These are phyloP conservation scores for Hypoxylon perforatum DNA, from an alignment of 495 filamentous ascomycete genomes.

Conservation along the genomic window DNA sequence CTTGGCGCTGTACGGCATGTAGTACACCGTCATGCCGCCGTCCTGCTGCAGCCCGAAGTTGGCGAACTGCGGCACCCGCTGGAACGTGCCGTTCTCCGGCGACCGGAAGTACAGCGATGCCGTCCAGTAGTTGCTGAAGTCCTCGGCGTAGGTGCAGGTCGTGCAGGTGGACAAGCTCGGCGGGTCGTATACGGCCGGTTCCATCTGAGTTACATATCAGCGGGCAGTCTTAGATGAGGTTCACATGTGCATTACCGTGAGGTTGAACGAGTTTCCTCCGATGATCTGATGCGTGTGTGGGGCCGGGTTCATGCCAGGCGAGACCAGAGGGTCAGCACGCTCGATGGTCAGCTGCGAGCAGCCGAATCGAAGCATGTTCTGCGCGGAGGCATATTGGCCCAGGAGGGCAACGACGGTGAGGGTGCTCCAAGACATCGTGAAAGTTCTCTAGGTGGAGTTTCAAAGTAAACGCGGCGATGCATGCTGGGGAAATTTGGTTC, in stretches of 20 bases:
- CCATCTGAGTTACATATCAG: slow-evolving; percentile 46
- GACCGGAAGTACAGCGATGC: slow-evolving; percentile 56
- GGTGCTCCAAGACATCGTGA: slow-evolving; percentile 40
- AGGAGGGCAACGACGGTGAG: slow-evolving; percentile 45
- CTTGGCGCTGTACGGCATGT: slow-evolving; percentile 55
- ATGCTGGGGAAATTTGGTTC: slow-evolving; percentile 1
- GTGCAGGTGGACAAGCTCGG: slow-evolving; percentile 51
- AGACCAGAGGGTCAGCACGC: slow-evolving; percentile 53
- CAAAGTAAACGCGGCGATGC: slow-evolving; percentile 6
- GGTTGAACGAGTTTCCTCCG: slow-evolving; percentile 54
- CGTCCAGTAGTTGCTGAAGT: slow-evolving; percentile 60
- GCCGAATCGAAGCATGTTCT: slow-evolving; percentile 53
- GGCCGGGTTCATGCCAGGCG: slow-evolving; percentile 49
- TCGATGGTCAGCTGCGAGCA: slow-evolving; percentile 55
- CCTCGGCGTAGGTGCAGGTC: slow-evolving; percentile 50
- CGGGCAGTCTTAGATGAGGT: not conserved
- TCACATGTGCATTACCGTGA: slow-evolving; percentile 34
- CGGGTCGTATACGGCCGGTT: slow-evolving; percentile 47
- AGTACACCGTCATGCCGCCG: slow-evolving; percentile 58
- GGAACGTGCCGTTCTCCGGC: slow-evolving; percentile 55
- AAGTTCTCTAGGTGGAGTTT: slow-evolving; percentile 23
- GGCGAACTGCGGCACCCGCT: slow-evolving; percentile 56
- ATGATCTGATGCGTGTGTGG: slow-evolving; percentile 53
- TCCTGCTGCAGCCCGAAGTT: slow-evolving; percentile 55
- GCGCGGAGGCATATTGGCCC: slow-evolving; percentile 44